Evolutionary conservation across 2,329 filamentous ascomycete species (phyloP).

Genomic region (Botrytis galanthina): DNA sequence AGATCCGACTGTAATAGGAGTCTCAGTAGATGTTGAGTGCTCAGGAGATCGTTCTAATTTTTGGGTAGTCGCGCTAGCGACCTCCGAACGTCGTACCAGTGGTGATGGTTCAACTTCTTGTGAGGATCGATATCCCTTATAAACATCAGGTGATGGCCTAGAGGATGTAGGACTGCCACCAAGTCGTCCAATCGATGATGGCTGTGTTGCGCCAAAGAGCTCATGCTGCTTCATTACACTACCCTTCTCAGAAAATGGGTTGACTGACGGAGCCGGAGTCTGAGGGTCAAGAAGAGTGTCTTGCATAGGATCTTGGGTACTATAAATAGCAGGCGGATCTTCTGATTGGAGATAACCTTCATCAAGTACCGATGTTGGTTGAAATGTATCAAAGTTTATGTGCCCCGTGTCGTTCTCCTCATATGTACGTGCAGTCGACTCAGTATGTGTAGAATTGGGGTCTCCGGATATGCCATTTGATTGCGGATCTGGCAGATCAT

Average conservation of each 20-base stretch:
- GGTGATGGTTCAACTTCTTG: slow-evolving; percentile 30
- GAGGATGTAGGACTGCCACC: slow-evolving; percentile 33
- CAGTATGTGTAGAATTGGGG: slow-evolving; percentile 27
- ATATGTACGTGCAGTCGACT: slow-evolving; percentile 34
- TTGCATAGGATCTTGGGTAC: background rate
- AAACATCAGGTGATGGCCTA: slow-evolving; percentile 36
- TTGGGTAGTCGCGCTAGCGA: slow-evolving; percentile 20
- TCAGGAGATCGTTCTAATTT: slow-evolving; percentile 25
- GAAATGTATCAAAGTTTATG: slow-evolving; percentile 27
- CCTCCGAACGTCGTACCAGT: slow-evolving; percentile 21
- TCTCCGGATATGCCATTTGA: background rate
- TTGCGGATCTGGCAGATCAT: background rate
- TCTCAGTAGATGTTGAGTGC: slow-evolving; percentile 22
- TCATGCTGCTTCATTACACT: slow-evolving; percentile 34
- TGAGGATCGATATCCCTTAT: slow-evolving; percentile 30
- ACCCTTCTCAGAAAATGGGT: slow-evolving; percentile 36
- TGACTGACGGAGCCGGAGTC: slow-evolving; percentile 35
- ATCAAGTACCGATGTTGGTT: slow-evolving; percentile 10
- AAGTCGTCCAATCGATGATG: slow-evolving; percentile 32
- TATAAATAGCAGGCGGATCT: slow-evolving; percentile 24
- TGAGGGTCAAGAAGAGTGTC: slow-evolving; percentile 29
- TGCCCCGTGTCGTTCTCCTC: slow-evolving; percentile 34
- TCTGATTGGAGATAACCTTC: slow-evolving; percentile 25
- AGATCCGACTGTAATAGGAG: background rate
- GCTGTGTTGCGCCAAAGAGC: slow-evolving; percentile 37